Percentiles rank a stretch among this genome's conserved stretches.
These are phyloP conservation scores for Penicillium thymicola DNA, from an alignment of 2,329 filamentous ascomycete genomes.

Conservation along the genomic window DNA sequence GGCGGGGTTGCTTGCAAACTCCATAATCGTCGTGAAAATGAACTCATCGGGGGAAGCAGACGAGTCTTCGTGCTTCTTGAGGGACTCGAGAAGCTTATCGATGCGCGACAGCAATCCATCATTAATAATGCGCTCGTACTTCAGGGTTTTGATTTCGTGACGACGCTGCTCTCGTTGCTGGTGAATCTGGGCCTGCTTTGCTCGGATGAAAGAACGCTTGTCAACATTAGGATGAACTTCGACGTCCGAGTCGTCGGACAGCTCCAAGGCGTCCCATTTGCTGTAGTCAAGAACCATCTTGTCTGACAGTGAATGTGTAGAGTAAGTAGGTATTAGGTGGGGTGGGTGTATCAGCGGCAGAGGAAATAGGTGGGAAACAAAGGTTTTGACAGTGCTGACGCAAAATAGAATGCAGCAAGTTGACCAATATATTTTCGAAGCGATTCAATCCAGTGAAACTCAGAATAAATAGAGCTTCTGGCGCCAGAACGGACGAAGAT, in stretches of 20 bases:
- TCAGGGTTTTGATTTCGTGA: slow-evolving; percentile 83
- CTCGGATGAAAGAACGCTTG: slow-evolving; percentile 96
- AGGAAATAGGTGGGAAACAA: slow-evolving; percentile 14
- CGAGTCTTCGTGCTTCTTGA: slow-evolving; percentile 70
- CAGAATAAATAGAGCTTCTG: background rate
- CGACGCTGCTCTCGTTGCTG: slow-evolving; percentile 81
- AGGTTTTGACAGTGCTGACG: background rate
- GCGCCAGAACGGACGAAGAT: slow-evolving; percentile 17
- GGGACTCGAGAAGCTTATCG: slow-evolving; percentile 68
- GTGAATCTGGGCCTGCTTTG: slow-evolving; percentile 97
- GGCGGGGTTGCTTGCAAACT: slow-evolving; percentile 67
- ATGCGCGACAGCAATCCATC: slow-evolving; percentile 85
- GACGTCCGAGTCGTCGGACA: slow-evolving; percentile 96
- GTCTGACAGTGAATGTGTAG: slow-evolving; percentile 12
- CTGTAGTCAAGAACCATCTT: slow-evolving; percentile 61
- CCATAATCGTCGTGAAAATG: slow-evolving; percentile 85
- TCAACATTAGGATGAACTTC: slow-evolving; percentile 99
- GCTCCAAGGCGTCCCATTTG: slow-evolving; percentile 77
- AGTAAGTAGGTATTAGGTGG: slow-evolving; percentile 10
- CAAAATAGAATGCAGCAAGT: background rate
- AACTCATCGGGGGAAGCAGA: slow-evolving; percentile 69
- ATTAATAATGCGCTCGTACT: slow-evolving; percentile 88
- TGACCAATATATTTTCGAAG: background rate
- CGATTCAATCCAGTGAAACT: background rate
- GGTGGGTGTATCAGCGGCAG: slow-evolving; percentile 19